Evolutionary conservation across 1,284 basidiomycete species (phyloP), one percentile per base, ranked within the genome.

Genomic region (Sphaerobolus stellatus): DNA sequence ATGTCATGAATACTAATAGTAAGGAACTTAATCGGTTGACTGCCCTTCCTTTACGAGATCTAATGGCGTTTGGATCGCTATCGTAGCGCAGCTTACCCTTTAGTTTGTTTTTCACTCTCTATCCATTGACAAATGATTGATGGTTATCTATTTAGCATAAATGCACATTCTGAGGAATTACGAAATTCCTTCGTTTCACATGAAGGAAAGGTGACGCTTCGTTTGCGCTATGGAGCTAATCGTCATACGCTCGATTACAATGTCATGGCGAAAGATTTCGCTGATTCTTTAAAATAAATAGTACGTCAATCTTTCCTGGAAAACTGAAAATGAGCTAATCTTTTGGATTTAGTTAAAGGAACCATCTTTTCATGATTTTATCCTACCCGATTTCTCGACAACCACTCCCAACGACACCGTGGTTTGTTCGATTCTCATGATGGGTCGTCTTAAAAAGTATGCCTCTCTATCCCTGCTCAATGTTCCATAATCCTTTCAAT

Each of bases 331-430:
- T 14, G 18, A 52, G 29, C 24, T 11, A 31, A 13, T 30, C 4
- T n/a, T 51, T 16, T 18, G 22, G 36, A 5, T 5, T 38, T 28
- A 56, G 56, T 48, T 79, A 40, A 47, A 61, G 0, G 75, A 79
- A 54, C 64, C 68, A 1, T 56, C 59, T 0, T 56, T 80, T 4
- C 66, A 66, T 3, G 64, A 71, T 1, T 79, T 77, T 76, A 70
- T 77, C 27, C 64, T 72, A 8, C 79, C 80, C 1, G 59, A 68
- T 29, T 81, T 80, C 61, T 69, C 74, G 7, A 81, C 78, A 1
- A 80, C 78, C 3, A 77, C 75, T 0, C 9, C 29, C 1, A 68
- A 64, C 16, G 80, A 81, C 50, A 71, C 62, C 3, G 67, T 69
- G 6, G 66, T 74, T 5, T 71, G 65, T 20, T 67, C 75, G 1